These are phyloP conservation scores for Monosporozyma servazzii DNA, from an alignment of 805 yeast species.

Conservation along the genomic window DNA sequence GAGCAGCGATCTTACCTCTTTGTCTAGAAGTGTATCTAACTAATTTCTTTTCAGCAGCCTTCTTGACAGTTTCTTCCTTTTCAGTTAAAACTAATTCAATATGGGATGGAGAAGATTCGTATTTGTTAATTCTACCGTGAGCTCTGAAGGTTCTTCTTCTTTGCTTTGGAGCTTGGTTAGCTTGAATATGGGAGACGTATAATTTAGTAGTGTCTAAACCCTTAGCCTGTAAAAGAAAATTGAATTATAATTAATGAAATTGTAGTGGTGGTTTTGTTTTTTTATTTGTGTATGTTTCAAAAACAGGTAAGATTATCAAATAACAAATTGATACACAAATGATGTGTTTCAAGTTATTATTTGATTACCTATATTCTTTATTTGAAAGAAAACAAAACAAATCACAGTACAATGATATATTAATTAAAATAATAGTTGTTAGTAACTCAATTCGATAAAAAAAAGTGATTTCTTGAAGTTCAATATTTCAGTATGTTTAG, in stretches of 20 bases:
- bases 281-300: neutral
- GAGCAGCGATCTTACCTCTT: slow-evolving; percentile 82
- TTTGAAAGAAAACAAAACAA: neutral
- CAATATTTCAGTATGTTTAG: neutral
- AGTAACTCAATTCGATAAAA: neutral
- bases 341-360: neutral
- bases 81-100: slow-evolving; percentile 95
- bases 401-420: neutral
- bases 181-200: slow-evolving; percentile 96
- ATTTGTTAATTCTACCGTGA: slow-evolving; percentile 99
- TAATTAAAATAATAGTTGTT: neutral
- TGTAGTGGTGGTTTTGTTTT: neutral
- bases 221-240: slow-evolving; percentile 45
- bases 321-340: neutral
- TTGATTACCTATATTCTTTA: neutral
- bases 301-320: neutral
- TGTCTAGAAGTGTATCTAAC: slow-evolving; percentile 83
- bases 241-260: neutral
- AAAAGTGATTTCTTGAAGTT: neutral
- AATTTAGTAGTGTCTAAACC: slow-evolving; percentile 94
- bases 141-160: slow-evolving; percentile 99
- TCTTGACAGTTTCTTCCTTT: slow-evolving; percentile 86
- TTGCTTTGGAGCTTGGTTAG: slow-evolving; percentile 99
- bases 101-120: slow-evolving; percentile 98
- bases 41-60: slow-evolving; percentile 65